Conservation (phyloP, 768 basidiomycete genomes). For the Kwoniella shandongensis region DNA sequence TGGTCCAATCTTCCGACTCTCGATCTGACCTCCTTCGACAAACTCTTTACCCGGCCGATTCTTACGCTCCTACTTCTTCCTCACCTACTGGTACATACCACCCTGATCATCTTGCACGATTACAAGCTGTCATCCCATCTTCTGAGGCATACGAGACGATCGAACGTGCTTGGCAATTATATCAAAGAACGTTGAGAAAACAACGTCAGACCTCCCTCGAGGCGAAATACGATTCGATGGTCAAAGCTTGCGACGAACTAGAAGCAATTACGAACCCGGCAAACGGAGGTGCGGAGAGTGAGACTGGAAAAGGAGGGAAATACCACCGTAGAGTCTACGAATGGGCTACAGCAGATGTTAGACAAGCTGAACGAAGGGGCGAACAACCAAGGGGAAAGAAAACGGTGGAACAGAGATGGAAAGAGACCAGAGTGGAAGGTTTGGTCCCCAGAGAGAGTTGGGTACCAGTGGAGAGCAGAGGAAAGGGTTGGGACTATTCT, state of each 20-base stretch:
- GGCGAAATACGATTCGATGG: constrained; percentile 80
- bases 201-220: constrained; percentile 66
- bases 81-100: constrained; percentile 78
- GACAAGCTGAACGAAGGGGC: constrained; percentile 56
- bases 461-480: constrained; percentile 79
- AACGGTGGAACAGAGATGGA: constrained; percentile 65
- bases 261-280: constrained; percentile 67
- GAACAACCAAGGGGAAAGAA: constrained; percentile 65
- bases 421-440: constrained; percentile 62
- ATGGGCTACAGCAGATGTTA: constrained; percentile 47
- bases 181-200: constrained; percentile 72
- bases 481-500: constrained; percentile 80
- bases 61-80: constrained; percentile 61
- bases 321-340: constrained; percentile 51
- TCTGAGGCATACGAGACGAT: constrained; percentile 89
- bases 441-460: constrained; percentile 84
- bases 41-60: constrained; percentile 73
- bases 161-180: constrained; percentile 82
- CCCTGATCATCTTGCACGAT: constrained; percentile 70
- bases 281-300: constrained; percentile 58
- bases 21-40: constrained; percentile 67
- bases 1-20: constrained; percentile 23
- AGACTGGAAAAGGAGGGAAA: constrained; percentile 8
- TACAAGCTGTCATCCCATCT: constrained; percentile 82
- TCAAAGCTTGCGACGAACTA: constrained; percentile 79